Evolutionary conservation across 257 asterid species (phyloP).

Genomic region (Datura wrightii): DNA sequence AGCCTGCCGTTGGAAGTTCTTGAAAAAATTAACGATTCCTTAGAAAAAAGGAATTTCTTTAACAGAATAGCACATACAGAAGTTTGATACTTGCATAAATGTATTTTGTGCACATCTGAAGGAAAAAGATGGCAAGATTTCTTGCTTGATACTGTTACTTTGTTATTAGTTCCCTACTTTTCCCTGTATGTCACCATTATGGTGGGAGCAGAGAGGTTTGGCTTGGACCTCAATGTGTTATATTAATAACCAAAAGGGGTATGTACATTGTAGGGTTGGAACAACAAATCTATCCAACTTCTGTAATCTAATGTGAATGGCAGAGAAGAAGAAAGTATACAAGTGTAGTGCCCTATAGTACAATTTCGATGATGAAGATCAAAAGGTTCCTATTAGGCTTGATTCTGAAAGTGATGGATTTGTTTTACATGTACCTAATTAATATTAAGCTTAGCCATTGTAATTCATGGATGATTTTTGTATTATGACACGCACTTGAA

Average conservation of each 20-base stretch:
- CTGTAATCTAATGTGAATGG: neutral
- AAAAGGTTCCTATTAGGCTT: neutral
- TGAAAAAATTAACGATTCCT: neutral
- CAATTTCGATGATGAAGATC: neutral
- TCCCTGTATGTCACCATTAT: neutral
- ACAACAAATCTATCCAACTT: neutral
- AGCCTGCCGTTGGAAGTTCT: neutral
- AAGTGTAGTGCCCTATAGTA: neutral
- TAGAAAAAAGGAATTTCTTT: neutral
- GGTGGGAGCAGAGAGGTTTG: neutral
- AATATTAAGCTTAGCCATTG: neutral
- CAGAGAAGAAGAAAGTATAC: neutral
- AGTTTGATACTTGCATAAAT: neutral
- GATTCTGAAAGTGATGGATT: neutral
- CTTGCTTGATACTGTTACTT: neutral
- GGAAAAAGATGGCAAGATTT: neutral
- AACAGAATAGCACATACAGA: neutral
- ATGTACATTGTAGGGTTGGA: neutral
- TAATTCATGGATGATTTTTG: neutral
- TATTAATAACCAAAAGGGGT: neutral
- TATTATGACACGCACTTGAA: neutral
- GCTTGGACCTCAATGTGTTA: neutral
- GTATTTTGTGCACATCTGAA: neutral
- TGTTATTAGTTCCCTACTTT: neutral
- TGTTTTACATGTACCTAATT: neutral